Evolutionary conservation across 2,329 filamentous ascomycete species (phyloP).

Genomic region (Scedosporium apiospermum): DNA sequence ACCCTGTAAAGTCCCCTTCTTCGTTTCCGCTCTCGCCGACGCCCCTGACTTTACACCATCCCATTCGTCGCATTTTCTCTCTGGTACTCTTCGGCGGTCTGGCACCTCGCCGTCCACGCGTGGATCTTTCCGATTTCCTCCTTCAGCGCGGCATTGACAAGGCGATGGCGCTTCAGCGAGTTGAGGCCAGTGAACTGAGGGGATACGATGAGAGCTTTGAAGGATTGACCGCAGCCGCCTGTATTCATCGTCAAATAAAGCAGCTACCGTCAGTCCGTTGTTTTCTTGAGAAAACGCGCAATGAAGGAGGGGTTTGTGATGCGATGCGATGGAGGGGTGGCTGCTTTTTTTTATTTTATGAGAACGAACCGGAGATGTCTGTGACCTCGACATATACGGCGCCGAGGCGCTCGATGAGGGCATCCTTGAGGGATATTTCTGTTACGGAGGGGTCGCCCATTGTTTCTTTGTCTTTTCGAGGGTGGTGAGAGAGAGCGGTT

Average conservation of each 20-base stretch:
- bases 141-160: constrained; percentile 77
- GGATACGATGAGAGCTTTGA: constrained; percentile 52
- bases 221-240: constrained; percentile 55
- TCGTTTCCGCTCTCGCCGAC: constrained; percentile 16
- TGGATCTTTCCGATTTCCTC: constrained; percentile 85
- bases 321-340: constrained; percentile 8
- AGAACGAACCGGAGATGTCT: constrained; percentile 71
- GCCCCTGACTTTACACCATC: constrained; percentile 31
- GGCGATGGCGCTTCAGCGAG: constrained; percentile 73
- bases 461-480: background rate
- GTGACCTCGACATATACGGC: constrained; percentile 78
- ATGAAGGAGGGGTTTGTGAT: background rate
- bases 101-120: constrained; percentile 90
- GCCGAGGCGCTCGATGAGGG: constrained; percentile 59
- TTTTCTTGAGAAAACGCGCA: background rate
- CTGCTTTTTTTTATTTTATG: background rate
- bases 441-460: constrained; percentile 44
- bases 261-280: background rate
- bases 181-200: constrained; percentile 60
- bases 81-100: constrained; percentile 84
- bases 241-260: constrained; percentile 1
- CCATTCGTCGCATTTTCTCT: constrained; percentile 29
- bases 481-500: background rate
- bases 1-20: background rate
- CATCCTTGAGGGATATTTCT: constrained; percentile 58